Evolutionary conservation across 352 stramenopile genomes (phyloP), one percentile per base, ranked within the genome.

Genomic region (Phytophthora litchii): DNA sequence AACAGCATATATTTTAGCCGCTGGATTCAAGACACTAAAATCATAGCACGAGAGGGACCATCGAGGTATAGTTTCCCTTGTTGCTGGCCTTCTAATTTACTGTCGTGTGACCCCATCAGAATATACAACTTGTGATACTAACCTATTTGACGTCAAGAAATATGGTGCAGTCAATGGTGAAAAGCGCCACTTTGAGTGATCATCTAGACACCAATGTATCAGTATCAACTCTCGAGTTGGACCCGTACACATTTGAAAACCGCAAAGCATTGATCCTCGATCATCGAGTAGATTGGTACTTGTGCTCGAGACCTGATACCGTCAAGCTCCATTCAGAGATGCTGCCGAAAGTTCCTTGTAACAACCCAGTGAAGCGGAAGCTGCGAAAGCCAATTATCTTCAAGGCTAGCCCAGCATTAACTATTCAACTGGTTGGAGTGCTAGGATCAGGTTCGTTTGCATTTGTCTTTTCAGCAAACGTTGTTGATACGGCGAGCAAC

Each of bases 401-500:
- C 25, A 45, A 64, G 16, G 32, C 80, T 14, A 71, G 73, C 29
- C 12, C 62, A 7, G 68, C 66, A 19, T 51, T 78, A 25, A 56
- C 46, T 27, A 40, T 86, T 27, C 48, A 89, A 37, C 62, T 88
- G 2, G 58, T 80, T 19, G 80, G 80, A 6, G 62, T 89, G 31
- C 64, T 95, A 7, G 86, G 86, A 21, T 83, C 83, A 21, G 86
- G 86, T 20, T 81, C 80, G 13, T 95, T 92, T 54, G 83, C 86
- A 10, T 73, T 77, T 54, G 86, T 95, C 0, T 95, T 88, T 47
- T 83, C 82, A 25, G 82, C 70, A 4, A 78, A 64, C 17, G 45
- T 81, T 40, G 36, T 64, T 17, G 64, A 74, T n/a, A 58, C 41
- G 12, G 14, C 60, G 20, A 68, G 36, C 10, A 64, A 66, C 25